These are phyloP conservation scores for Nakazawaea populi DNA, from an alignment of 805 yeast species.

Conservation along the genomic window DNA sequence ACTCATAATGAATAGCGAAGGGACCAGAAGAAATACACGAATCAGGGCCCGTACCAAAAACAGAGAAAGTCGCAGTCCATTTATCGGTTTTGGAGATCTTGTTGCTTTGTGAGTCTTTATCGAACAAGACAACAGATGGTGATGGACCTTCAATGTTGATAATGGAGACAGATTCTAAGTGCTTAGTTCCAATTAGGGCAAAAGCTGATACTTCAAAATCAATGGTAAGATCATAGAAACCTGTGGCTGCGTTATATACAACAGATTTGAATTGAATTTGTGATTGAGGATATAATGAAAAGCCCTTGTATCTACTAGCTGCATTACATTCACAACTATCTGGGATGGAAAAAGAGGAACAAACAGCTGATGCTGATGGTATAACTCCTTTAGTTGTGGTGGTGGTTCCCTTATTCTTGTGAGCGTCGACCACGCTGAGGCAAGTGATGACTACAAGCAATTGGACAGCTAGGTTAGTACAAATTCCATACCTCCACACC, in stretches of 20 bases:
- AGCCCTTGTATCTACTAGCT: neutral
- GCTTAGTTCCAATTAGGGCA: neutral
- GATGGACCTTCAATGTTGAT: neutral
- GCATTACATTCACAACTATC: neutral
- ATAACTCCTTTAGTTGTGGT: neutral
- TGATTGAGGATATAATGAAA: neutral
- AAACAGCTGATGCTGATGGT: neutral
- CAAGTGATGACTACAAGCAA: neutral
- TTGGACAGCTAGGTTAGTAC: no score
- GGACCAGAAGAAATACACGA: slow-evolving; percentile 1
- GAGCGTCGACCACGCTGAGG: neutral
- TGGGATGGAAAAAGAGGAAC: slow-evolving; percentile 1
- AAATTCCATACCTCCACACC: no score
- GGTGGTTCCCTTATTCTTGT: neutral
- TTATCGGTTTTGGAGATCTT: neutral
- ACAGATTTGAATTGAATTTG: neutral
- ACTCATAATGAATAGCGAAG: neutral
- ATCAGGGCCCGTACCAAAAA: neutral
- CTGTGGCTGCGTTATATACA: neutral
- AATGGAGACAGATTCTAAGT: slow-evolving; percentile 1
- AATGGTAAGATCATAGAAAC: neutral
- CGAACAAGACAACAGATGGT: neutral
- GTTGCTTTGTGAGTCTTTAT: neutral
- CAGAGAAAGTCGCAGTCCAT: neutral
- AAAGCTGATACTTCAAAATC: neutral